Percentiles rank a stretch among this genome's conserved stretches.
Evolutionary conservation across 106 monocot genomes (phyloP).

Genomic region (Hemerocallis citrina): DNA sequence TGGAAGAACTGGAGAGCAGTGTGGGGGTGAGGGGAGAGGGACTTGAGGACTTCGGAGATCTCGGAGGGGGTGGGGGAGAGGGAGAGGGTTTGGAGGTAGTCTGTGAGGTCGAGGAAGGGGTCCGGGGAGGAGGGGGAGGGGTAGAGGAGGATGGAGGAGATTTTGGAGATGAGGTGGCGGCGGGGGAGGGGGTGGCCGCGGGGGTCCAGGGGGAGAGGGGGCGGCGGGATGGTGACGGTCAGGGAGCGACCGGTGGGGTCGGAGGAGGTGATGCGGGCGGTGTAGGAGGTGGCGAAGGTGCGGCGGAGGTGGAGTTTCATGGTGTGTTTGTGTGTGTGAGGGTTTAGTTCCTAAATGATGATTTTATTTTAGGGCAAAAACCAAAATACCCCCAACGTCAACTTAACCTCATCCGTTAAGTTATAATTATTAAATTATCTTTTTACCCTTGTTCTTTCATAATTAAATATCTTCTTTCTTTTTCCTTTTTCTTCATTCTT

Average conservation of each 20-base stretch:
- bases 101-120: constrained; percentile 65
- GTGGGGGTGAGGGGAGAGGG: constrained; percentile 21
- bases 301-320: constrained; percentile 18
- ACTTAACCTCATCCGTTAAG: no score
- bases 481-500: no score
- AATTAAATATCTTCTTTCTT: no score
- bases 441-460: no score
- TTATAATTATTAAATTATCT: no score
- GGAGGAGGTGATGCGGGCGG: constrained; percentile 44
- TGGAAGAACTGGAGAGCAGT: constrained; percentile 59
- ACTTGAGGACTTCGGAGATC: constrained; percentile 72
- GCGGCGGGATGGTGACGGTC: constrained; percentile 44
- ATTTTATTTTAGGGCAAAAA: no score
- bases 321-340: no score
- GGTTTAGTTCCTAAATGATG: no score
- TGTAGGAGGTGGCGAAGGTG: constrained; percentile 53
- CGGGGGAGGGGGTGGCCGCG: constrained; percentile 65
- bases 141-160: constrained; percentile 39
- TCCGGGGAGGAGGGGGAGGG: constrained; percentile 23
- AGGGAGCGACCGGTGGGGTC: constrained; percentile 43
- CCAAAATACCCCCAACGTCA: no score
- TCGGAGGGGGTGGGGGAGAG: constrained; percentile 60
- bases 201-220: constrained; percentile 28
- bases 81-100: constrained; percentile 57
- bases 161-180: constrained; percentile 76